phyloP scores from a whole-genome alignment of 306 rosid genomes.

The Castanea mollissima region DNA sequence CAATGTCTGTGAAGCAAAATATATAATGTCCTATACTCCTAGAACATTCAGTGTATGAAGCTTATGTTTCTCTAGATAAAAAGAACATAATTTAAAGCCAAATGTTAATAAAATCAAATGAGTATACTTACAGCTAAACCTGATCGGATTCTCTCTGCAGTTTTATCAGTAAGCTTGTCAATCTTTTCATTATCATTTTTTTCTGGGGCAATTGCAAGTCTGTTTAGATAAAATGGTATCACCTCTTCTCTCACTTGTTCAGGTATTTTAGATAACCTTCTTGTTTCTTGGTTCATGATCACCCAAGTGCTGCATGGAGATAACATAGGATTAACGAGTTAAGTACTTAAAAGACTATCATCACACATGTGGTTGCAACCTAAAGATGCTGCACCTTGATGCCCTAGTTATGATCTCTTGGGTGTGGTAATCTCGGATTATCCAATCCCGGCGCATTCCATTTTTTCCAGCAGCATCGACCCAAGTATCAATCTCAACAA shows the following conservation, averaged over 20 bases:
- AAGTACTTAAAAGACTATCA: background rate
- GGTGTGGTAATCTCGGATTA: conserved; percentile 68
- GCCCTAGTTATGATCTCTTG: conserved; percentile 76
- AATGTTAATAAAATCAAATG: background rate
- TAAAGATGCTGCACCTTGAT: conserved; percentile 49
- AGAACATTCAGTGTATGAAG: background rate
- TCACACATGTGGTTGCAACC: background rate
- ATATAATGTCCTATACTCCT: background rate
- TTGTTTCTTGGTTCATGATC: conserved; percentile 88
- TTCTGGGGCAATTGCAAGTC: conserved; percentile 49
- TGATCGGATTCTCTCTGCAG: conserved; percentile 58
- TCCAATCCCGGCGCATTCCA: conserved; percentile 97
- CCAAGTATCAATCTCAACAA: conserved; percentile 90
- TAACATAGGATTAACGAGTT: background rate
- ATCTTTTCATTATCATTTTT: conserved; percentile 61
- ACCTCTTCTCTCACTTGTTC: conserved; percentile 74
- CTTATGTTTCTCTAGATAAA: background rate
- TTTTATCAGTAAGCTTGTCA: conserved; percentile 66
- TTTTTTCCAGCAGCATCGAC: conserved; percentile 90
- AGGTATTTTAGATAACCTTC: conserved; percentile 78
- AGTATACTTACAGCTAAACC: conserved; percentile 73
- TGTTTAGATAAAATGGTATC: conserved; percentile 62
- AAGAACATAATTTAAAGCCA: background rate
- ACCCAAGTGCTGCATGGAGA: conserved; percentile 77
- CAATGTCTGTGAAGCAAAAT: background rate